Conservation (phyloP, 805 yeast genomes). For the Candida bentonensis region DNA sequence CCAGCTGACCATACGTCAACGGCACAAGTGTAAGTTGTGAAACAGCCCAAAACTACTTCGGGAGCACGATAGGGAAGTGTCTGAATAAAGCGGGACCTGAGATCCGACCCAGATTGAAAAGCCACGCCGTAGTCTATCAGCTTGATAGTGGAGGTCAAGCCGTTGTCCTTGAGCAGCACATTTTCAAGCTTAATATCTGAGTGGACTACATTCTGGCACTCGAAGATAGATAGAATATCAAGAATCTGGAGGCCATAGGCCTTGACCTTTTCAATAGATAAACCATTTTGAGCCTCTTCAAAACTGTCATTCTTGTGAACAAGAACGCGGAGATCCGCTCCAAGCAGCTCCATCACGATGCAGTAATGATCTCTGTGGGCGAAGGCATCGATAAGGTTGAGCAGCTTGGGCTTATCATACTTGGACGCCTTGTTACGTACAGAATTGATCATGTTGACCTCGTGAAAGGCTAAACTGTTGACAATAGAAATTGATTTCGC, state of each 20-base stretch:
- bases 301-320: background rate
- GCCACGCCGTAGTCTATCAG: constrained; percentile 1
- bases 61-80: background rate
- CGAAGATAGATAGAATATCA: background rate
- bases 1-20: constrained; percentile 1
- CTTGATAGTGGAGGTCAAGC: background rate
- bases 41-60: background rate
- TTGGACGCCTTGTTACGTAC: background rate
- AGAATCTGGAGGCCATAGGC: background rate
- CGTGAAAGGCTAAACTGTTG: background rate
- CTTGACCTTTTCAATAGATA: background rate
- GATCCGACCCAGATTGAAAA: background rate
- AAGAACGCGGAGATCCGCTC: background rate
- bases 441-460: background rate
- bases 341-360: constrained; percentile 1
- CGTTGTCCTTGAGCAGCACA: background rate
- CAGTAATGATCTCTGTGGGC: background rate
- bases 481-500: background rate
- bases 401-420: background rate
- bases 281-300: background rate
- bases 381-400: background rate
- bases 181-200: background rate
- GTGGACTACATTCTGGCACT: background rate
- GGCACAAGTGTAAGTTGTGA: background rate
- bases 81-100: background rate